Conservation (phyloP, 2,329 filamentous ascomycete genomes). For the Aspergillus sp. region DNA sequence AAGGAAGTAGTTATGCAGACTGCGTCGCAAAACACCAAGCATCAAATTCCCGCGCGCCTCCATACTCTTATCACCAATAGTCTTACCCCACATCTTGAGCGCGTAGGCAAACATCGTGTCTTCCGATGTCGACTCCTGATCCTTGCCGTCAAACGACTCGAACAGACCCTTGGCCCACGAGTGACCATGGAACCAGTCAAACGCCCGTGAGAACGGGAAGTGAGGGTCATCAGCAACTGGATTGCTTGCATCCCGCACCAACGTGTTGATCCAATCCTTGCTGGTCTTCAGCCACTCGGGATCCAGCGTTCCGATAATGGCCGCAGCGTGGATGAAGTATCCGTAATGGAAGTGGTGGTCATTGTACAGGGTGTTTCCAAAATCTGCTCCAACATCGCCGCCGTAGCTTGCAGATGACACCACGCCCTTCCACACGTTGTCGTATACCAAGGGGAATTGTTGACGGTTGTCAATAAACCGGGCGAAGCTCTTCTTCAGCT, state of each 20-base stretch:
- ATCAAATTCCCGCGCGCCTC: slow-evolving; percentile 79
- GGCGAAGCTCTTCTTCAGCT: slow-evolving; percentile 61
- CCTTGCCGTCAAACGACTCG: slow-evolving; percentile 49
- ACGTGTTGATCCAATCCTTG: slow-evolving; percentile 70
- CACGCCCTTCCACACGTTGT: slow-evolving; percentile 65
- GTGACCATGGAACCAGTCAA: slow-evolving; percentile 94
- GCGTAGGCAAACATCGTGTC: slow-evolving; percentile 83
- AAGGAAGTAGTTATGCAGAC: slow-evolving; percentile 74
- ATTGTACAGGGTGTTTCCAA: slow-evolving; percentile 76
- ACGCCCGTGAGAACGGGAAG: slow-evolving; percentile 76
- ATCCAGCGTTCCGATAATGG: slow-evolving; percentile 74
- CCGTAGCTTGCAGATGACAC: slow-evolving; percentile 69
- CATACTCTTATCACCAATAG: slow-evolving; percentile 68
- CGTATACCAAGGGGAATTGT: slow-evolving; percentile 52
- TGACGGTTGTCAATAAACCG: slow-evolving; percentile 63
- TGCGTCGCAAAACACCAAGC: slow-evolving; percentile 68
- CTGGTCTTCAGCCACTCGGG: slow-evolving; percentile 66
- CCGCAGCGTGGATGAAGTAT: slow-evolving; percentile 82
- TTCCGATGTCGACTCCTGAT: slow-evolving; percentile 76
- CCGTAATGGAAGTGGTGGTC: slow-evolving; percentile 62
- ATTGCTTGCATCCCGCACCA: slow-evolving; percentile 80
- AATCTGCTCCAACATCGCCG: slow-evolving; percentile 66
- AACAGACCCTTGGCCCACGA: slow-evolving; percentile 69
- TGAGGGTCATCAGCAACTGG: slow-evolving; percentile 61
- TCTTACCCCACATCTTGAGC: slow-evolving; percentile 87